These are phyloP conservation scores for Paramecium primaurelia DNA, from an alignment of 73 alveolate genomes.

Conservation along the genomic window DNA sequence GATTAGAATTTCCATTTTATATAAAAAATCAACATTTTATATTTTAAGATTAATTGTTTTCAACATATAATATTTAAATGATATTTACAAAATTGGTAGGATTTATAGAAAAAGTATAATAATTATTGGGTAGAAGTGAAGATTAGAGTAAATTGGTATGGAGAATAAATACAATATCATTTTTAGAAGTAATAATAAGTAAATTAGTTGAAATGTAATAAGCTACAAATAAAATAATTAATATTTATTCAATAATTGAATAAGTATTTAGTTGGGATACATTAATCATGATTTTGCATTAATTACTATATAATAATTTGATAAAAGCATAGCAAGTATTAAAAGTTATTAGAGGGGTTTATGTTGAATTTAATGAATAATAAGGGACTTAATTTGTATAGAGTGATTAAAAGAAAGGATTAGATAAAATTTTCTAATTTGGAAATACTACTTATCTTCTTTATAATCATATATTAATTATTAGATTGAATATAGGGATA, in stretches of 20 bases:
- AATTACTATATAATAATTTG: neutral
- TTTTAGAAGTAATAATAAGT: conserved; percentile 19
- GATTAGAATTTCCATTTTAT: neutral
- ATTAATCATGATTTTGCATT: neutral
- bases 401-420: neutral
- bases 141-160: neutral
- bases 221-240: neutral
- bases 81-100: neutral
- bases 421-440: neutral
- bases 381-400: neutral
- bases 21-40: neutral
- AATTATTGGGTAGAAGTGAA: neutral
- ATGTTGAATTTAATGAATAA: conserved; percentile 35
- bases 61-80: neutral
- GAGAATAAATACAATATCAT: conserved; percentile 24
- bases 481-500: neutral
- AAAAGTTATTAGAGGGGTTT: conserved; percentile 15
- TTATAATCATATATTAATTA: neutral
- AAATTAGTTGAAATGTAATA: neutral
- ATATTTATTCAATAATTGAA: neutral
- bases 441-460: neutral
- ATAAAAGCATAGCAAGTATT: neutral
- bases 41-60: neutral
- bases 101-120: neutral
- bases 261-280: conserved; percentile 18